These are phyloP conservation scores for Fagus crenata DNA, from an alignment of 306 rosid genomes.

Conservation along the genomic window DNA sequence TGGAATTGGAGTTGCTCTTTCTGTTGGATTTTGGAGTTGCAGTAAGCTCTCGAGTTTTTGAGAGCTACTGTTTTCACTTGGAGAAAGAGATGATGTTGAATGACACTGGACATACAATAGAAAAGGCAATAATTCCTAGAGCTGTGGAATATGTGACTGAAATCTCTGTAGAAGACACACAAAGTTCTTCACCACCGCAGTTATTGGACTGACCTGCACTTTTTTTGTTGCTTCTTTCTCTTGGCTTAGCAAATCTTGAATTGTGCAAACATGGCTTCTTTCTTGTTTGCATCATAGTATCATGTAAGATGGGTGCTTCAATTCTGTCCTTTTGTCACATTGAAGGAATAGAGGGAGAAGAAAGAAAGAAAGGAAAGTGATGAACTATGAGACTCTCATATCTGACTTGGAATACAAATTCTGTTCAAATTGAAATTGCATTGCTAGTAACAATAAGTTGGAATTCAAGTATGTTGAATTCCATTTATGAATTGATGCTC, in stretches of 20 bases:
- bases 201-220: slow-evolving; percentile 34
- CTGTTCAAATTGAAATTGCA: background rate
- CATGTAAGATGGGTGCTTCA: background rate
- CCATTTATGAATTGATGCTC: background rate
- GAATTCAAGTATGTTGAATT: background rate
- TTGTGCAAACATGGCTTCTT: background rate
- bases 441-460: background rate
- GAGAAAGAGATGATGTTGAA: slow-evolving; percentile 65
- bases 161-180: slow-evolving; percentile 53
- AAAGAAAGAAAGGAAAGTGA: background rate
- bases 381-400: background rate
- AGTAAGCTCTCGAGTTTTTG: slow-evolving; percentile 69
- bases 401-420: no score
- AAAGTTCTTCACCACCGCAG: slow-evolving; percentile 50
- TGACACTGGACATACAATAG: slow-evolving; percentile 52
- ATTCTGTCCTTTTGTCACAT: background rate
- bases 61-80: slow-evolving; percentile 73
- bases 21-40: slow-evolving; percentile 74
- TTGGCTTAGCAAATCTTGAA: background rate
- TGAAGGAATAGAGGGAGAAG: background rate
- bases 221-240: slow-evolving; percentile 1
- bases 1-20: slow-evolving; percentile 81
- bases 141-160: slow-evolving; percentile 48
- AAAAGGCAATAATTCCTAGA: slow-evolving; percentile 43
- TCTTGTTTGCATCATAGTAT: background rate